These are phyloP conservation scores for Coniochaeta sp. DNA, from an alignment of 2,329 filamentous ascomycete species.

Conservation along the genomic window DNA sequence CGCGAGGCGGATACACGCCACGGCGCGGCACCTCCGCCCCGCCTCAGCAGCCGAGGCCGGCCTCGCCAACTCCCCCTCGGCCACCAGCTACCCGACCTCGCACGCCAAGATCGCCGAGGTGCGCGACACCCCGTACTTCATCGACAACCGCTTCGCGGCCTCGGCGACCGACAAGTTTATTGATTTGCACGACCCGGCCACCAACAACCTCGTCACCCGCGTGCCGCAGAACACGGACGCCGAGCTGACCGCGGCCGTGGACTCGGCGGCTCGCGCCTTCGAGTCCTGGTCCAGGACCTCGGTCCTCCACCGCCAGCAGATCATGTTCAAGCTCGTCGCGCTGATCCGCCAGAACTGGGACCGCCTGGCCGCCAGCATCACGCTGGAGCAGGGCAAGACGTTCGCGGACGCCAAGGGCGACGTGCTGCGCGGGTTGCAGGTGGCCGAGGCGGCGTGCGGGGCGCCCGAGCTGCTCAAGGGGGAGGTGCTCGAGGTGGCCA, in stretches of 20 bases:
- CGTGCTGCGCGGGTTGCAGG: conserved; percentile 74
- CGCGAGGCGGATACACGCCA: conserved; percentile 49
- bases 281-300: conserved; percentile 65
- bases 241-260: conserved; percentile 69
- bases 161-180: conserved; percentile 67
- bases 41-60: conserved; percentile 30
- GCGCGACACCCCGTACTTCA: conserved; percentile 69
- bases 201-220: conserved; percentile 77
- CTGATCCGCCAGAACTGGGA: conserved; percentile 83
- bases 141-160: conserved; percentile 70
- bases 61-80: conserved; percentile 38
- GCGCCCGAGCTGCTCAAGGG: conserved; percentile 78
- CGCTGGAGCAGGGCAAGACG: conserved; percentile 83
- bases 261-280: conserved; percentile 70
- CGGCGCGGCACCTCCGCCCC: conserved; percentile 46
- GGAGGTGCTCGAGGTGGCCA: conserved; percentile 76
- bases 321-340: conserved; percentile 80
- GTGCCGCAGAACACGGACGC: conserved; percentile 75
- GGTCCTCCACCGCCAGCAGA: conserved; percentile 68
- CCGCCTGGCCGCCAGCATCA: conserved; percentile 75
- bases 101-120: conserved; percentile 65
- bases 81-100: conserved; percentile 58
- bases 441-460: conserved; percentile 74
- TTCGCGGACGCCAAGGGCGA: conserved; percentile 77
- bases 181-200: conserved; percentile 74